phyloP scores from a whole-genome alignment of 345 rosid genomes.

The Sonneratia caseolaris region DNA sequence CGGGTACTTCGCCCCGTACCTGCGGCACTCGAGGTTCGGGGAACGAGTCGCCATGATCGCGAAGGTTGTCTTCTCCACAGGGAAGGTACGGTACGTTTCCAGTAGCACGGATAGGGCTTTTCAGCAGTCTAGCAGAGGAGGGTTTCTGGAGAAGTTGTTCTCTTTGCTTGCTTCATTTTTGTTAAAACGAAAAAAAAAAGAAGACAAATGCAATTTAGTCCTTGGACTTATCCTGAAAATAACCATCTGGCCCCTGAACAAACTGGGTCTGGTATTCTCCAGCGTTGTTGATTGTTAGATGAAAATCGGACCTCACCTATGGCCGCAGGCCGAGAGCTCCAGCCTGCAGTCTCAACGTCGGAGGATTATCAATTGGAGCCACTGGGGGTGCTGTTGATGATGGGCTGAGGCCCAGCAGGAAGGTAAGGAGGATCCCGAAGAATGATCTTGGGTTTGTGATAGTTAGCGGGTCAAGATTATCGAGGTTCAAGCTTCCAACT shows the following conservation, averaged over 20 bases:
- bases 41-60: slow-evolving; percentile 37
- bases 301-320: no score
- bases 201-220: background rate
- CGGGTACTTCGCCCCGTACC: slow-evolving; percentile 90
- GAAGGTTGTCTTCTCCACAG: background rate
- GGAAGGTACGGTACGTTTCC: background rate
- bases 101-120: background rate
- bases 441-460: no score
- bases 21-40: slow-evolving; percentile 89
- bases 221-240: background rate
- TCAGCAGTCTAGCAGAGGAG: background rate
- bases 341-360: no score
- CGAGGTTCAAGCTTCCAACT: background rate
- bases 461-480: no score
- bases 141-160: background rate
- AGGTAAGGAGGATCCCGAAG: no score
- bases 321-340: no score
- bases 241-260: background rate
- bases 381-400: no score
- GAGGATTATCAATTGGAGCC: no score
- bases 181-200: no score
- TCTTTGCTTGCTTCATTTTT: background rate
- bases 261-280: background rate
- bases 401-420: no score
- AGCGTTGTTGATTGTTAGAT: no score